phyloP scores from a whole-genome alignment of 176 grass and related monocot genomes.

The Juncus inflexus region DNA sequence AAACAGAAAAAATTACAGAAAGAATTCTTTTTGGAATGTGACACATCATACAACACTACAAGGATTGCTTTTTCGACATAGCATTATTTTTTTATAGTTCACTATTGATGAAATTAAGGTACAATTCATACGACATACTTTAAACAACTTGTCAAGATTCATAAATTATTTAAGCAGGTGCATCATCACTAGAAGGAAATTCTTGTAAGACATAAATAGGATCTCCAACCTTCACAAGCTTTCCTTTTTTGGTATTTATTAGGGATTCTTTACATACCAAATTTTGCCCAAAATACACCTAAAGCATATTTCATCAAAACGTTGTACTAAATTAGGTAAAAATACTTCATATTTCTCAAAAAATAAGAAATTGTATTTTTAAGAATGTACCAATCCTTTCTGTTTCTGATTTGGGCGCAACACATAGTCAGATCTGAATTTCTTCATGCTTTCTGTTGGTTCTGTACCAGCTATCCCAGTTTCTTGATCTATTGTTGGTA shows the following conservation, averaged over 20 bases:
- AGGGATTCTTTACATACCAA: conserved; percentile 68
- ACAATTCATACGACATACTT: no score
- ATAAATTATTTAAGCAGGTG: conserved; percentile 33
- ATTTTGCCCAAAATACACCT: conserved; percentile 89
- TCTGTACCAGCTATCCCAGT: conserved; percentile 46
- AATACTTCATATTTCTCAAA: not conserved
- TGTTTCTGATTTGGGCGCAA: conserved; percentile 51
- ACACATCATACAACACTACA: no score
- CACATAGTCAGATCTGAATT: conserved; percentile 62
- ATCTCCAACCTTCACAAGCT: conserved; percentile 52
- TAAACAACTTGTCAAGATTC: no score
- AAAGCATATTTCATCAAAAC: conserved; percentile 3
- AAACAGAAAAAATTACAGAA: no score
- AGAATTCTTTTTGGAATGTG: no score
- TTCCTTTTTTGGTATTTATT: conserved; percentile 26
- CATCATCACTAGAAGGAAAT: conserved; percentile 46
- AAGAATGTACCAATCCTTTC: conserved; percentile 39
- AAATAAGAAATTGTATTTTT: conserved; percentile 2
- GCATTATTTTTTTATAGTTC: no score
- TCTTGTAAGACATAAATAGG: conserved; percentile 42
- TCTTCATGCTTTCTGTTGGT: conserved; percentile 70
- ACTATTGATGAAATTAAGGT: no score
- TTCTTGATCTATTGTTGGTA: conserved; percentile 73
- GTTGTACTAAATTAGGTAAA: not conserved
- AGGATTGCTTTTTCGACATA: no score